phyloP scores from a whole-genome alignment of 108 stramenopile genomes.

The Pseudonitzschia multiseries region DNA sequence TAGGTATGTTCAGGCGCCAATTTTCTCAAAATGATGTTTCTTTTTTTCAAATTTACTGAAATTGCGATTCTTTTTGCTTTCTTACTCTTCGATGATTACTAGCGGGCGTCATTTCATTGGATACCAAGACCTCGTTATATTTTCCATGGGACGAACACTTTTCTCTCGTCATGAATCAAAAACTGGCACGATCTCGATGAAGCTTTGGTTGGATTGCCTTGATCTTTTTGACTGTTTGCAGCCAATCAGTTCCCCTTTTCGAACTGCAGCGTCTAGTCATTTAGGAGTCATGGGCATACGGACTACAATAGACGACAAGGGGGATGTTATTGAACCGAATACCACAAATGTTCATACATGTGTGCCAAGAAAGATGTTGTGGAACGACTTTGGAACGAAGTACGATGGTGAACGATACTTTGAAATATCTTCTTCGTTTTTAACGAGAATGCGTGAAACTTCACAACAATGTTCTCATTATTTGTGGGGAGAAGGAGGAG shows the following conservation, averaged over 20 bases:
- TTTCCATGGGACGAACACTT: conserved; percentile 38
- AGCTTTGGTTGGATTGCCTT: conserved; percentile 28
- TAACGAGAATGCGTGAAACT: conserved; percentile 11
- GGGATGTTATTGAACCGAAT: background rate
- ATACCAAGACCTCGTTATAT: conserved; percentile 49
- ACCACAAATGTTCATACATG: background rate
- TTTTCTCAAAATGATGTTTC: background rate
- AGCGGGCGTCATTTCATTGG: conserved; percentile 67
- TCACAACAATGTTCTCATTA: conserved; percentile 13
- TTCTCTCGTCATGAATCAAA: conserved; percentile 26
- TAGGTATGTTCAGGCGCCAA: conserved; percentile 14
- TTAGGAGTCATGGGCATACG: conserved; percentile 8
- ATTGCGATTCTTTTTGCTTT: background rate
- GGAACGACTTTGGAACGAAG: conserved; percentile 11
- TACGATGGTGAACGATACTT: conserved; percentile 3
- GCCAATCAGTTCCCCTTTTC: conserved; percentile 51
- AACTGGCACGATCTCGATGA: conserved; percentile 15
- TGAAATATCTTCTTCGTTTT: conserved; percentile 4
- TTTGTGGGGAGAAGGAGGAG: conserved; percentile 13
- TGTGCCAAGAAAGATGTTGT: conserved; percentile 5
- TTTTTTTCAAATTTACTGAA: background rate
- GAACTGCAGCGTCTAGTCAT: conserved; percentile 42
- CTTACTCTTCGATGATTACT: background rate
- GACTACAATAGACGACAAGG: background rate
- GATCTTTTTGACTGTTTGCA: conserved; percentile 68